A percentile compares a stretch with the other conserved stretches of the same genome.
Evolutionary conservation across 2,329 filamentous ascomycete species (phyloP).

Genomic region (Fusarium aywerte): DNA sequence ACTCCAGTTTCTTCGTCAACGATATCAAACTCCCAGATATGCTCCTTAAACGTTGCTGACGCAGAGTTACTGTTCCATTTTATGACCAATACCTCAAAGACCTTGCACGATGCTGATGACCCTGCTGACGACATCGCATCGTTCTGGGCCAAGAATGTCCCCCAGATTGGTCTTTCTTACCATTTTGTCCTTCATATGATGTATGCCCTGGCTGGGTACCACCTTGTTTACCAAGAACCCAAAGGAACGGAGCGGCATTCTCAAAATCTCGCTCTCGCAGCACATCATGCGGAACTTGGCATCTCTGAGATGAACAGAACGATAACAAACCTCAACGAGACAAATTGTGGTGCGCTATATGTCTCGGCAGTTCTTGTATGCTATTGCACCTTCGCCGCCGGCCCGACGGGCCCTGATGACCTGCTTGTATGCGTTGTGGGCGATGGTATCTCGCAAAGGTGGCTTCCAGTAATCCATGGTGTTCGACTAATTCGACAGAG

Average conservation of each 20-base stretch:
- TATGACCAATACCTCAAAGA: slow-evolving; percentile 41
- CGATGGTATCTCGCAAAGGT: slow-evolving; percentile 39
- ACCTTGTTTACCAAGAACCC: slow-evolving; percentile 40
- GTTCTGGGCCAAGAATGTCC: slow-evolving; percentile 48
- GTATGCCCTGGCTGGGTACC: slow-evolving; percentile 45
- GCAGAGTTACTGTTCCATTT: slow-evolving; percentile 48
- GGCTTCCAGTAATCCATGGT: slow-evolving; percentile 44
- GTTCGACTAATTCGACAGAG: slow-evolving; percentile 42
- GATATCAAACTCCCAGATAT: slow-evolving; percentile 33
- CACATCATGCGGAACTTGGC: slow-evolving; percentile 44
- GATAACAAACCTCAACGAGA: slow-evolving; percentile 39
- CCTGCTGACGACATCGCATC: slow-evolving; percentile 30
- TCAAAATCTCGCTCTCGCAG: slow-evolving; percentile 38
- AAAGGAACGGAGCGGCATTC: slow-evolving; percentile 34
- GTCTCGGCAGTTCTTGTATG: slow-evolving; percentile 46
- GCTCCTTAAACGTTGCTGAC: slow-evolving; percentile 45
- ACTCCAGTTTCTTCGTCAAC: slow-evolving; percentile 41
- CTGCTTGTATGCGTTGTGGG: slow-evolving; percentile 45
- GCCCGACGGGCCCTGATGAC: slow-evolving; percentile 44
- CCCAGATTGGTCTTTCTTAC: slow-evolving; percentile 45
- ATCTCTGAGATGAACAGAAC: slow-evolving; percentile 43
- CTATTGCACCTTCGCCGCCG: slow-evolving; percentile 48
- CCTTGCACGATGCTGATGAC: slow-evolving; percentile 36
- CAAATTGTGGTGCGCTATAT: slow-evolving; percentile 48
- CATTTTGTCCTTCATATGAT: slow-evolving; percentile 48